Percentiles rank a stretch among this genome's conserved stretches.
phyloP scores from a whole-genome alignment of 768 basidiomycete species.

The Kondoa malvinella region DNA sequence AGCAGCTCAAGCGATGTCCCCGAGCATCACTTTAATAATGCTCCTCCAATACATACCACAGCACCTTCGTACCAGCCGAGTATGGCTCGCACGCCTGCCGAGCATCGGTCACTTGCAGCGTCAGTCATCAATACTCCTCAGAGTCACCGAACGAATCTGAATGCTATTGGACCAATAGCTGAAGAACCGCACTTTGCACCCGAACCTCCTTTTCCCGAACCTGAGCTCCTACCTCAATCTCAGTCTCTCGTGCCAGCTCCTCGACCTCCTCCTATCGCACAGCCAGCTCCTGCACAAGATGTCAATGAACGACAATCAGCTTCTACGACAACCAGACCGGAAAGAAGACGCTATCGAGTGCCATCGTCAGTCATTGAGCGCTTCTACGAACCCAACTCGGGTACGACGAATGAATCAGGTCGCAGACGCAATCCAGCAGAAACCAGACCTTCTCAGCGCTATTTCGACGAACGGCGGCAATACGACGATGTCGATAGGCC shows the following conservation, averaged over 20 bases:
- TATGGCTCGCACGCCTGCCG: not conserved
- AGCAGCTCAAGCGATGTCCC: too few species aligned
- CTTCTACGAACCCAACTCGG: not conserved
- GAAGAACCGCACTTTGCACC: not conserved
- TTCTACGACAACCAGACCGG: too few species aligned
- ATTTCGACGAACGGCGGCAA: not conserved
- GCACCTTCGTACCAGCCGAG: not conserved
- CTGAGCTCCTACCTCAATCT: too few species aligned
- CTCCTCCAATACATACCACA: too few species aligned
- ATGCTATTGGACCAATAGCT: not conserved
- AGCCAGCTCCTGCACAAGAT: too few species aligned
- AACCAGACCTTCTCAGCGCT: not conserved
- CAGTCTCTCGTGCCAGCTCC: too few species aligned
- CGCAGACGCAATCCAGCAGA: not conserved
- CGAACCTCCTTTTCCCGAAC: too few species aligned
- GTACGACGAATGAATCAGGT: not conserved
- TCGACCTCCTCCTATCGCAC: too few species aligned
- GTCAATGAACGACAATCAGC: too few species aligned
- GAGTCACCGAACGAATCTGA: not conserved
- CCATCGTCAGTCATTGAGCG: not conserved
- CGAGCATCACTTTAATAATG: too few species aligned
- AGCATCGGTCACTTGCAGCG: not conserved
- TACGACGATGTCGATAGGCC: not conserved
- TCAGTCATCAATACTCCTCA: not conserved
- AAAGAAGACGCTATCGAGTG: not conserved